Percentiles rank a stretch among this genome's conserved stretches.
These are phyloP conservation scores for Triticum timopheevii DNA, from an alignment of 176 grass and related monocot genomes.

Conservation along the genomic window DNA sequence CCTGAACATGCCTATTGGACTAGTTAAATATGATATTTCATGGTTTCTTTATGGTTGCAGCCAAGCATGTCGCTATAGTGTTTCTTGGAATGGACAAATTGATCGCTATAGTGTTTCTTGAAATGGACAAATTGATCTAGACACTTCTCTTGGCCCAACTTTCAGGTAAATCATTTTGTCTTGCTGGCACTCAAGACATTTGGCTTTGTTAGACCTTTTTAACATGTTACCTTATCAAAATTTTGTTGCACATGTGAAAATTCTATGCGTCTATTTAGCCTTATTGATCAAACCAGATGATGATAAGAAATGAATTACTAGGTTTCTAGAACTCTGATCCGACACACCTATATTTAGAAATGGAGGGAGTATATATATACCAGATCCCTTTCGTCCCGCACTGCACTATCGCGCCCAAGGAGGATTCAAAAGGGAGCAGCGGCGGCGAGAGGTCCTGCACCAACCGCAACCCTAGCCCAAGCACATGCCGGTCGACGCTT, in stretches of 20 bases:
- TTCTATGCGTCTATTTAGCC: neutral
- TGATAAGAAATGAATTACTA: neutral
- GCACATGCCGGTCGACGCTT: too few species aligned
- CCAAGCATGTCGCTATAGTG: neutral
- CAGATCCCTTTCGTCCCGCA: too few species aligned
- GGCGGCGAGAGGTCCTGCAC: fast-evolving
- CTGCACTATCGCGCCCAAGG: too few species aligned
- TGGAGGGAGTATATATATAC: too few species aligned
- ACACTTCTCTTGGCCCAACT: neutral
- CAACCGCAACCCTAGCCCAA: too few species aligned
- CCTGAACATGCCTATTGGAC: neutral
- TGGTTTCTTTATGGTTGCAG: neutral
- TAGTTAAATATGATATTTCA: neutral
- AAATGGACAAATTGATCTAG: neutral
- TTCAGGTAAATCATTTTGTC: slow-evolving; percentile 9
- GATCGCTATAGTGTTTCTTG: too few species aligned
- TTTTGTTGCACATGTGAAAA: neutral
- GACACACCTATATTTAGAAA: neutral
- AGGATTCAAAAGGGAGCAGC: too few species aligned
- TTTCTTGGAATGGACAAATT: neutral
- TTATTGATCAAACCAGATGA: neutral
- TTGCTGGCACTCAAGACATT: neutral
- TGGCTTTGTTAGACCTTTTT: neutral
- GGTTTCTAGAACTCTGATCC: neutral
- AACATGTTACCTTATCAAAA: neutral